phyloP scores from a whole-genome alignment of 2,329 filamentous ascomycete species.

The Hymenotorrendiella dingleyae region DNA sequence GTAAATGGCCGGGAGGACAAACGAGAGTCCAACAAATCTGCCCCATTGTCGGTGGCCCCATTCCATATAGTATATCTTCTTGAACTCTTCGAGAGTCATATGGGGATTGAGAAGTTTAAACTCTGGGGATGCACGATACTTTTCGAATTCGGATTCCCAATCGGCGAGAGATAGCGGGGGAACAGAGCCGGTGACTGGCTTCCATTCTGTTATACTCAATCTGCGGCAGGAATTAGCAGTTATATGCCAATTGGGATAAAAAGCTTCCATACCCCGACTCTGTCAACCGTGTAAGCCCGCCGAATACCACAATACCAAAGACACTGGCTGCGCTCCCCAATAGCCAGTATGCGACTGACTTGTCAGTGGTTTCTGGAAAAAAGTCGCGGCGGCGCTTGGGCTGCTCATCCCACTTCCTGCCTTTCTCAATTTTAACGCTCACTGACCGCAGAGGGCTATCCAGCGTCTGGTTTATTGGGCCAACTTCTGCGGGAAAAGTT shows the following conservation, averaged over 20 bases:
- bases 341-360: constrained; percentile 84
- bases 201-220: constrained; percentile 98
- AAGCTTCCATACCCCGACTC: constrained; percentile 74
- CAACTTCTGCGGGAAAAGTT: constrained; percentile 8
- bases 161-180: constrained; percentile 72
- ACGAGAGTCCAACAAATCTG: constrained; percentile 81
- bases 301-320: constrained; percentile 95
- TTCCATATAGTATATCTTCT: constrained; percentile 99
- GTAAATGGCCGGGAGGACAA: constrained; percentile 82
- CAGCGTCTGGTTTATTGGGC: constrained; percentile 19
- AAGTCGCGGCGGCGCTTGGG: constrained; percentile 10
- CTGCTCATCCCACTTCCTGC: no score
- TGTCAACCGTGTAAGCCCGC: constrained; percentile 85
- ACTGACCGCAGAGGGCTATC: no score
- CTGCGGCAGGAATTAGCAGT: constrained; percentile 39
- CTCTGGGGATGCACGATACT: constrained; percentile 89
- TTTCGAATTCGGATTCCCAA: constrained; percentile 90
- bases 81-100: constrained; percentile 92
- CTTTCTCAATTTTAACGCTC: no score
- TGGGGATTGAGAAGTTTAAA: constrained; percentile 86
- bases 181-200: constrained; percentile 85
- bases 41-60: constrained; percentile 96
- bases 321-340: constrained; percentile 86
- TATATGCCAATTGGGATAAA: not conserved
- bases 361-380: constrained; percentile 55